Percentiles rank a stretch among this genome's conserved stretches.
Evolutionary conservation across 805 yeast species (phyloP).

Genomic region (Wickerhamiella allomyrinae): DNA sequence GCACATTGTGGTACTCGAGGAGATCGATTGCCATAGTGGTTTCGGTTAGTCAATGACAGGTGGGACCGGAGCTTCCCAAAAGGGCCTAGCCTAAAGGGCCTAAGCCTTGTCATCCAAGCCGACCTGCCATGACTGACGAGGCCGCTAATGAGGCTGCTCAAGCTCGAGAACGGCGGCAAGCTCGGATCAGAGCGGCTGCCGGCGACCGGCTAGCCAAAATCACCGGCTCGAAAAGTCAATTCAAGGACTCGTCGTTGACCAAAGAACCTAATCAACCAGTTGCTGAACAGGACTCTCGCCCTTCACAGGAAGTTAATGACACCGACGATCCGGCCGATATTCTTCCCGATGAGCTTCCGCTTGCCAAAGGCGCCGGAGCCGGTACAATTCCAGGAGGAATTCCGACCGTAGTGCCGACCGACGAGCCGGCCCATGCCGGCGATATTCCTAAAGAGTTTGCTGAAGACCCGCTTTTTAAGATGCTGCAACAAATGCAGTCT

Average conservation of each 20-base stretch:
- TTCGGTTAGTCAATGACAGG: no score
- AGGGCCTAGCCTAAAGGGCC: no score
- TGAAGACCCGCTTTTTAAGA: slow-evolving; percentile 14
- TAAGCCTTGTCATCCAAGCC: no score
- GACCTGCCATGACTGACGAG: neutral
- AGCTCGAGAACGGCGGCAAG: slow-evolving; percentile 23
- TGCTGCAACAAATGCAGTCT: slow-evolving; percentile 14
- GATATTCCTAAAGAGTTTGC: neutral
- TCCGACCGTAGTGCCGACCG: neutral
- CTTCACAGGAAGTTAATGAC: neutral
- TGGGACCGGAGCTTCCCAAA: no score
- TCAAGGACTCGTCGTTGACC: neutral
- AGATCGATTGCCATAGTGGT: slow-evolving; percentile 47
- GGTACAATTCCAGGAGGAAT: neutral
- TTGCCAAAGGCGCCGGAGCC: neutral
- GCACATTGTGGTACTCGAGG: slow-evolving; percentile 68
- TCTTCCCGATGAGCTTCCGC: neutral
- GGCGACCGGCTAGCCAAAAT: slow-evolving; percentile 21
- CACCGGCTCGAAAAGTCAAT: slow-evolving; percentile 14
- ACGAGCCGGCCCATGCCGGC: neutral
- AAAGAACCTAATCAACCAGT: neutral
- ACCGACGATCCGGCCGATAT: neutral
- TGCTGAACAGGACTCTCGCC: neutral
- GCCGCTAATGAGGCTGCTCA: slow-evolving; percentile 4
- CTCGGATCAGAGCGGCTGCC: slow-evolving; percentile 20